A percentile compares a stretch with the other conserved stretches of the same genome.
These are phyloP conservation scores for Begonia loranthoides DNA, from an alignment of 306 rosid species.

Conservation along the genomic window DNA sequence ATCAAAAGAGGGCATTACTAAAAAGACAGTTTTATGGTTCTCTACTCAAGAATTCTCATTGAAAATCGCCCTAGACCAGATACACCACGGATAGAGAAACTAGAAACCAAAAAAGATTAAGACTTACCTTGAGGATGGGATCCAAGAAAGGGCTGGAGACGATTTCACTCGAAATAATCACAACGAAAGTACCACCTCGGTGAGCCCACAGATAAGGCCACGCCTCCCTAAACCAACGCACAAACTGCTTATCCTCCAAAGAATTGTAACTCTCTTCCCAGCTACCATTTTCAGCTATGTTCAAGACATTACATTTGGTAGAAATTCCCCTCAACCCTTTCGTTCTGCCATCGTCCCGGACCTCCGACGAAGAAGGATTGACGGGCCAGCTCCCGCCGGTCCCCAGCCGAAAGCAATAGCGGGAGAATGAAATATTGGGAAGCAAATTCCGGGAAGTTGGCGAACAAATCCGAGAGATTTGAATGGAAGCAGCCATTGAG, in stretches of 20 bases:
- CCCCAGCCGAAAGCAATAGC: constrained; percentile 9
- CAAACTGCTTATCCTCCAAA: constrained; percentile 68
- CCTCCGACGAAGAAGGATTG: constrained; percentile 3
- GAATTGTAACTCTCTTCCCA: constrained; percentile 31
- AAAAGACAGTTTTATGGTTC: too few relatives aligned
- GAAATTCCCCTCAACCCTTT: constrained; percentile 9
- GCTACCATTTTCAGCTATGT: constrained; percentile 17
- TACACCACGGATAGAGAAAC: not conserved
- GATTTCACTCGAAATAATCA: constrained; percentile 75
- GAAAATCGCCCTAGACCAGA: too few relatives aligned
- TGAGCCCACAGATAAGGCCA: constrained; percentile 93
- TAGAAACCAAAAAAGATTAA: not conserved
- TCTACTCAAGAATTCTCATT: too few relatives aligned
- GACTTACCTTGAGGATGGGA: constrained; percentile 71
- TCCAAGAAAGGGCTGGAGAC: constrained; percentile 52
- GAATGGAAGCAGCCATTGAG: constrained; percentile 31
- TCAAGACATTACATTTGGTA: constrained; percentile 13
- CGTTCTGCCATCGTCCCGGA: not conserved
- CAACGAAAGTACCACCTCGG: constrained; percentile 72
- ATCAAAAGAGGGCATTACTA: too few relatives aligned
- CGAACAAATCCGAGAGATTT: constrained; percentile 11
- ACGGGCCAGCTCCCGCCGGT: not conserved
- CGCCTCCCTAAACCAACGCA: constrained; percentile 82
- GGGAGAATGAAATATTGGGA: constrained; percentile 2
- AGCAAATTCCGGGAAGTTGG: constrained; percentile 11